Evolutionary conservation across 345 rosid genomes (phyloP), one percentile per base, ranked within the genome.

Genomic region (Eucalyptus albens): DNA sequence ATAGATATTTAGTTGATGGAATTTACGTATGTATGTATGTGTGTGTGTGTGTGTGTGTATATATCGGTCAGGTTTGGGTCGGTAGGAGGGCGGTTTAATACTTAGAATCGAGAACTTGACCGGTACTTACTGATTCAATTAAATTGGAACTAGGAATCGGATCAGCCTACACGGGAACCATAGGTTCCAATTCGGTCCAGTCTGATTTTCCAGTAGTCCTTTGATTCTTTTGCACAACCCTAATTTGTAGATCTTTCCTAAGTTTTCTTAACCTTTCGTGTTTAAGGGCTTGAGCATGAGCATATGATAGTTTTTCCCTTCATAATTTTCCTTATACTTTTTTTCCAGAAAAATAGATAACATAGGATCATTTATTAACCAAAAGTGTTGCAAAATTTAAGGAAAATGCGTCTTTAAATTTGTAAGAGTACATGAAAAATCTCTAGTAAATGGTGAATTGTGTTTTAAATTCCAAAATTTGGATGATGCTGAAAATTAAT

Each of bases 111-210:
- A 2, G 53, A 50, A 50, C 7, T 6, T 2, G 2, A 49, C 1
- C 1, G 15, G 0, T 49, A 53, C 10, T 53, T 53, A 53, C 4
- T 19, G 2, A 53, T 53, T 19, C 10, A 0, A 53, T 0, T 53
- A 51, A 53, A 53, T 53, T 53, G 2, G 59, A 53, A 53, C 59
- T 19, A 21, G 24, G 59, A 53, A 53, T 0, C 11, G 1, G 0
- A 53, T 0, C 0, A 0, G 2, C 59, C 0, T 53, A 0, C 5
- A 4, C 21, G 59, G 5, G 11, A 53, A 53, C 2, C 0, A 0
- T 1, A 0, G 26, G 11, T 53, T 53, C 11, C 59, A 53, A 53
- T 53, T 2, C 5, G 0, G 0, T 53, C 26, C 0, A 19, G 26
- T 53, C 0, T 53, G 0, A 0, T 53, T 53, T 53, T 53, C 0